These are phyloP conservation scores for Cryptosporidium tyzzeri DNA, from an alignment of 169 alveolate genomes.

Conservation along the genomic window DNA sequence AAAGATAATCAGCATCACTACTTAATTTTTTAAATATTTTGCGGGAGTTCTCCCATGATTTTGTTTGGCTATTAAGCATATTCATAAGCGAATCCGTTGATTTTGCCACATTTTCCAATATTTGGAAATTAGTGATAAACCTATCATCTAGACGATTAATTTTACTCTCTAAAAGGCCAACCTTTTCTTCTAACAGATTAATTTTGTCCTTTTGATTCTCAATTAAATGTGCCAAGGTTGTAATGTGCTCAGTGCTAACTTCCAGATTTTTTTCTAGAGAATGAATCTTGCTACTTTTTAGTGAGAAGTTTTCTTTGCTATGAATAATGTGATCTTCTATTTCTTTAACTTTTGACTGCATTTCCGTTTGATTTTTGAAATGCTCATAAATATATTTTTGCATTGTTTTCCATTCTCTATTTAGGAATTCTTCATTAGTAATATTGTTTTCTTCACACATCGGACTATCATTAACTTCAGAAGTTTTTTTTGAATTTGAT, in stretches of 20 bases:
- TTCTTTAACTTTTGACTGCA: slow-evolving; percentile 34
- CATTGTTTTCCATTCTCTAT: slow-evolving; percentile 49
- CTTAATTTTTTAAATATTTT: slow-evolving; percentile 24
- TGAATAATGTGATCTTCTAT: slow-evolving; percentile 25
- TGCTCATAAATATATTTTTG: slow-evolving; percentile 56
- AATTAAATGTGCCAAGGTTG: slow-evolving; percentile 36
- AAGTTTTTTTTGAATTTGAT: background rate
- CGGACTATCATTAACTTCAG: background rate
- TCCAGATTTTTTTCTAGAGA: slow-evolving; percentile 16
- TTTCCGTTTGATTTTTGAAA: slow-evolving; percentile 33
- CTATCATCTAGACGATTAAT: slow-evolving; percentile 5
- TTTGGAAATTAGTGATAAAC: slow-evolving; percentile 4
- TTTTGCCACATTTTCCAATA: slow-evolving; percentile 36
- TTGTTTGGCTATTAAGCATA: slow-evolving; percentile 4
- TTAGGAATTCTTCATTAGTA: background rate
- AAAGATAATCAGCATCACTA: slow-evolving; percentile 25
- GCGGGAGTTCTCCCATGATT: slow-evolving; percentile 50
- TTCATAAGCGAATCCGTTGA: slow-evolving; percentile 36
- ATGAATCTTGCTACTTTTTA: background rate
- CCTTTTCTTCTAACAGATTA: background rate
- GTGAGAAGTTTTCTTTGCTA: background rate
- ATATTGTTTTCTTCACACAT: background rate
- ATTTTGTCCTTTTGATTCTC: slow-evolving; percentile 28
- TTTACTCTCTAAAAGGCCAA: background rate
- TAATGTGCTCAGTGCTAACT: slow-evolving; percentile 45